Evolutionary conservation across 352 stramenopile species (phyloP), one percentile per base, ranked within the genome.

Genomic region (Phytophthora sansomeana): DNA sequence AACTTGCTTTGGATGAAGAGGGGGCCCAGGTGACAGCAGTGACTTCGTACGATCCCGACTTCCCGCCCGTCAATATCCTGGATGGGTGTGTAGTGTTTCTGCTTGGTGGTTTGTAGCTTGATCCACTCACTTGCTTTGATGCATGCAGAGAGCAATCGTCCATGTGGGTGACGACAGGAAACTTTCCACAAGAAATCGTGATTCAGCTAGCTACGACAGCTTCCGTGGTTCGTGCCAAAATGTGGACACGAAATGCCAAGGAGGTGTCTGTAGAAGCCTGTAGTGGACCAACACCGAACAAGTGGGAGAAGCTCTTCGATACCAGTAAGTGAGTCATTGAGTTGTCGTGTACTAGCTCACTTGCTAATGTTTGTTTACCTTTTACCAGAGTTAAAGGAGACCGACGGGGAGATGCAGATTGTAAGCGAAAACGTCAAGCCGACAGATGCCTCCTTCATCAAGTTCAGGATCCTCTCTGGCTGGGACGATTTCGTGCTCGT

Each of bases 111-210:
- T 53, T 11, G 33, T 21, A 26, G 21, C 21, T 24, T 24, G 21
- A 24, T 24, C 21, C 21, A 24, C 21, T 24, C 21, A 24, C 21
- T 29, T 48, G 6, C 5, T 29, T 29, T 51, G 8, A 1, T 53
- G 1, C 41, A 11, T 42, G 16, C 51, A 95, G 87, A 26, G 87
- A 93, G 33, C 84, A 90, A 49, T 63, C 68, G 33, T 93, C 82
- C 53, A 94, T 89, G 67, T 95, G 87, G 87, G 44, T 91, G 36
- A 94, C 87, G n/a, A 92, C 85, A 16, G 87, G 85, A 17, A 89
- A 74, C 33, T 95, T 91, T 50, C 85, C 87, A 0, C 87, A 95
- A 58, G 87, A 95, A 64, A 81, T 95, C 16, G 74, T 95, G 16
- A 67, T 95, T 29, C 87, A 95, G 65, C 60, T 93, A 11, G 81